These are phyloP conservation scores for Stemphylium vesicarium DNA, from an alignment of 2,329 filamentous ascomycete genomes.

Conservation along the genomic window DNA sequence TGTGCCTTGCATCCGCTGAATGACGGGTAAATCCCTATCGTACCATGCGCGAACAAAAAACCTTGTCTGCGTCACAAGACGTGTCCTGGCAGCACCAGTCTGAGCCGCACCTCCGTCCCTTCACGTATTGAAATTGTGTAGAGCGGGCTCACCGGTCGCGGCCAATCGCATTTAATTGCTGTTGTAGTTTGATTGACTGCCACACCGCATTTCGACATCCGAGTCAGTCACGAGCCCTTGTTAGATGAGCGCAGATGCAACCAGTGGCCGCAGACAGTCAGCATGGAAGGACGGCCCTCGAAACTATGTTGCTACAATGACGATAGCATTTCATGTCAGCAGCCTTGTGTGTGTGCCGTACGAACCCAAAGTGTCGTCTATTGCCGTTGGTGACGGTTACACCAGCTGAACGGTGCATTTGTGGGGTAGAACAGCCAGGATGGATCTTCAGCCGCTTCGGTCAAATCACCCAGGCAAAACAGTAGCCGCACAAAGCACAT, in stretches of 20 bases:
- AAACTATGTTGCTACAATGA: conserved; percentile 1
- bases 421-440: conserved; percentile 31
- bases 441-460: conserved; percentile 27
- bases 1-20: conserved; percentile 43
- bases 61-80: conserved; percentile 45
- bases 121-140: conserved; percentile 24
- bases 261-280: conserved; percentile 23
- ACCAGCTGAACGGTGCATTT: conserved; percentile 30
- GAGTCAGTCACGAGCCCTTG: conserved; percentile 31
- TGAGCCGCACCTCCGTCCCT: conserved; percentile 16
- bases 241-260: conserved; percentile 29
- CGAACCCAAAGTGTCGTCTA: conserved; percentile 24
- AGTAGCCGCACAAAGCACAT: conserved; percentile 24
- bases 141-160: conserved; percentile 30
- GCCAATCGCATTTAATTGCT: conserved; percentile 34
- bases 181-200: conserved; percentile 45
- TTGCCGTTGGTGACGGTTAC: conserved; percentile 22
- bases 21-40: conserved; percentile 43
- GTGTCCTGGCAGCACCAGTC: conserved; percentile 12
- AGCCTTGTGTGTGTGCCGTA: conserved; percentile 24
- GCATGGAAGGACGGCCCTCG: conserved; percentile 12
- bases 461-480: conserved; percentile 29
- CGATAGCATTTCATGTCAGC: conserved; percentile 8
- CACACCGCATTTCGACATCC: conserved; percentile 39
- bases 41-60: conserved; percentile 23